Evolutionary conservation across 371 early-diverging fungal species (phyloP).

Genomic region (Pancytospora philotis): DNA sequence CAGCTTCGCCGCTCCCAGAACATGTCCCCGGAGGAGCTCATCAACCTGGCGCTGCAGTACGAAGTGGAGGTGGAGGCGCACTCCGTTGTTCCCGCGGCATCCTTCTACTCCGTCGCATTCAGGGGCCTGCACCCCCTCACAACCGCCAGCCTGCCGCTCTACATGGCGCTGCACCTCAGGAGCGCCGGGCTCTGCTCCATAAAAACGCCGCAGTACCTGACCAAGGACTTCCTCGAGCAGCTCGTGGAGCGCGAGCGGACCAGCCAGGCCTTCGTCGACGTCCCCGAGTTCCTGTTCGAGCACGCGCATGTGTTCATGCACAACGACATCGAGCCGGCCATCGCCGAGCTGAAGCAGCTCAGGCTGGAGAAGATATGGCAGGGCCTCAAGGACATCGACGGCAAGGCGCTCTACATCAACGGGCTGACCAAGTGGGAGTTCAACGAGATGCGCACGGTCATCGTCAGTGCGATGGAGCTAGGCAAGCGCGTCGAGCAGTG

Average conservation of each 20-base stretch:
- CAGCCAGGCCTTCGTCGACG: conserved; percentile 25
- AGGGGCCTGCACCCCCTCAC: conserved; percentile 16
- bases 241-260: conserved; percentile 30
- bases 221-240: conserved; percentile 9
- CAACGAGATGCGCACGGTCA: conserved; percentile 35
- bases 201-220: conserved; percentile 28
- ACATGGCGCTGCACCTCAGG: conserved; percentile 41
- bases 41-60: conserved; percentile 19
- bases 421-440: conserved; percentile 47
- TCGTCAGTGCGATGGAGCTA: conserved; percentile 15
- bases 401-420: conserved; percentile 39
- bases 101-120: not conserved
- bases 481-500: conserved; percentile 24
- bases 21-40: conserved; percentile 30
- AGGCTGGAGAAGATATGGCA: conserved; percentile 37
- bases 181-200: conserved; percentile 27
- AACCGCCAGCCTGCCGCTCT: conserved; percentile 36
- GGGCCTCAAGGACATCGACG: conserved; percentile 45
- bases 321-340: conserved; percentile 13
- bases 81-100: not conserved
- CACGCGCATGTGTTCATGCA: conserved; percentile 11
- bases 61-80: conserved; percentile 13
- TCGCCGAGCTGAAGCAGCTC: conserved; percentile 37
- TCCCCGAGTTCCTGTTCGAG: conserved; percentile 43
- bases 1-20: too few species aligned